Base-by-base conservation (phyloP, 1,284 basidiomycete genomes). In the Austroboletus novae-zelandiae region DNA sequence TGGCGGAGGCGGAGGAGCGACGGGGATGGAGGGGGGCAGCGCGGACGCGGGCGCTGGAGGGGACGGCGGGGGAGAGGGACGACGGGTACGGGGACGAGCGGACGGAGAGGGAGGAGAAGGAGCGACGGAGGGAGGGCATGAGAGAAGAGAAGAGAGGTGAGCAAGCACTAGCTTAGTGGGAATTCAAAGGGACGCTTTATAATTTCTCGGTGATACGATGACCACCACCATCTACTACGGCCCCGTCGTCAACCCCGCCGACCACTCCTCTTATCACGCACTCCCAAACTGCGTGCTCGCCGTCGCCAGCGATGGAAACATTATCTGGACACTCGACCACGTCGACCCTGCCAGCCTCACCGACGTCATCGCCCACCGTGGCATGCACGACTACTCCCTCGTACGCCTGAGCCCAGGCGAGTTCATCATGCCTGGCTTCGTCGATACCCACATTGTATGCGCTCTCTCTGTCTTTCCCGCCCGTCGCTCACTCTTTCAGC, bases 381-480 rank as follows among this genome's bases (percentile, higher is more conserved):
- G 36, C 59, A 2, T 50, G 2, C 20, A 47, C 8, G 9, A 13
- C 35, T 54, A 59, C 39, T 46, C 55, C 31, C 39, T 66, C 41
- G 40, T 68, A 3, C 64, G 67, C 45, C 71, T 94, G 18, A 74
- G 74, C 41, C 64, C 74, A 2, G 90, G 89, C 10, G 83, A 93
- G 60, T 94, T 95, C 67, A 65, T 97, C 47, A 82, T 91, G 61
- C 94, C 94, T 4, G 94, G 94, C 14, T 85, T 95, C 64, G 75
- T 96, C 49, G 93, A 96, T 72, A 95, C 93, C 25, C 93, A 96
- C 68, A 91, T 86, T 27, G 89, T 91, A 61, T 67, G 81, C 65
- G 39, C 27, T 9, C 17, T 10, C 5, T 11, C 14, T 23, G 3
- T 15, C 13, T 41, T 29, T 11, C 15, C 15, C 23, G 1, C 14